Conservation (phyloP, 148 eudicot genomes). For the Rhododendron simsii region DNA sequence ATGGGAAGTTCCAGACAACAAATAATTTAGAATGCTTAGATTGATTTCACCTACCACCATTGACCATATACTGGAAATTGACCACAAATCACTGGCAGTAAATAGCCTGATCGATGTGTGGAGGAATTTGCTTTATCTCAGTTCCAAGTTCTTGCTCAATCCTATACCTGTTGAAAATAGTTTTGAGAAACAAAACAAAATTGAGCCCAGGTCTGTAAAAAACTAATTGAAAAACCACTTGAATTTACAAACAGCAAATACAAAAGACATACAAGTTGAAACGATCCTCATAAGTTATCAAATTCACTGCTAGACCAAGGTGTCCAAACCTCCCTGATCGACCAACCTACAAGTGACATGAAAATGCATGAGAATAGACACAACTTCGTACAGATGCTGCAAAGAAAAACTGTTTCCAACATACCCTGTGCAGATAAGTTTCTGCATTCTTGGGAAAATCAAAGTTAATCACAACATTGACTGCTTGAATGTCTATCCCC, state of each 20-base stretch:
- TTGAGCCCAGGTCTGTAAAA: not conserved
- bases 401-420: slow-evolving; percentile 12
- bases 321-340: slow-evolving; percentile 94
- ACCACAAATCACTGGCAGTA: slow-evolving; percentile 52
- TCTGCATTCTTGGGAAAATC: slow-evolving; percentile 87
- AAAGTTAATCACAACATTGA: slow-evolving; percentile 85
- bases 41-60: slow-evolving; percentile 3
- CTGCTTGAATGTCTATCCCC: slow-evolving; percentile 93
- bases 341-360: slow-evolving; percentile 53
- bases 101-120: slow-evolving; percentile 66
- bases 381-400: not conserved
- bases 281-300: slow-evolving; percentile 88
- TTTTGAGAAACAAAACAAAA: slow-evolving; percentile 5
- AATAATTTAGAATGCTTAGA: not conserved
- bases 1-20: not conserved
- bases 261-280: slow-evolving; percentile 64
- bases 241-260: not conserved
- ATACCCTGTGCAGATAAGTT: slow-evolving; percentile 90
- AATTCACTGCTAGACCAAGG: slow-evolving; percentile 89
- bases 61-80: not conserved
- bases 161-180: slow-evolving; percentile 52
- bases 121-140: slow-evolving; percentile 89
- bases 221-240: not conserved
- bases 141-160: slow-evolving; percentile 95
- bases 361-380: slow-evolving; percentile 1